phyloP scores from a whole-genome alignment of 352 stramenopile genomes.

The Pythium oligandrum region DNA sequence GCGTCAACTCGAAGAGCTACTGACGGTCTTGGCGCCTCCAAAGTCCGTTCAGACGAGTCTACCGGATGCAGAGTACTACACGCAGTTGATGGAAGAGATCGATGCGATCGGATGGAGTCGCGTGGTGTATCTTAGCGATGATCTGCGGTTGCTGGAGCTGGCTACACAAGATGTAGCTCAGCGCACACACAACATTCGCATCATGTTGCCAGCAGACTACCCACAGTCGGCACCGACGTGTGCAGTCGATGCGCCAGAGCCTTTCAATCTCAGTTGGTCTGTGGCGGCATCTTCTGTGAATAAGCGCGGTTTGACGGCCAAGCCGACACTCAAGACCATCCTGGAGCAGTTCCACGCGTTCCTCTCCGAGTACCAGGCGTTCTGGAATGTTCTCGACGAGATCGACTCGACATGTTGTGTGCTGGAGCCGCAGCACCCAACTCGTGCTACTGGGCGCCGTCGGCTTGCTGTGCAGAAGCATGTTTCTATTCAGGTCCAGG shows the following conservation, averaged over 20 bases:
- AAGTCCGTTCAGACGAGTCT: conserved; percentile 13
- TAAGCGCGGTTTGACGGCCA: neutral
- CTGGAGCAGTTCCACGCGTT: conserved; percentile 53
- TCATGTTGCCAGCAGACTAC: conserved; percentile 42
- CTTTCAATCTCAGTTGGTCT: conserved; percentile 39
- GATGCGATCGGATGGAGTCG: conserved; percentile 56
- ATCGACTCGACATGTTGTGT: conserved; percentile 70
- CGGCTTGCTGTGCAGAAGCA: conserved; percentile 63
- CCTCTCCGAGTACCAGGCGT: conserved; percentile 56
- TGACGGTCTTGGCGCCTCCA: conserved; percentile 32
- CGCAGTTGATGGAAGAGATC: conserved; percentile 51
- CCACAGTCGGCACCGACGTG: conserved; percentile 24
- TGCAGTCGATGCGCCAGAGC: conserved; percentile 50
- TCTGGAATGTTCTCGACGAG: conserved; percentile 78
- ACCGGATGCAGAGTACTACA: conserved; percentile 54
- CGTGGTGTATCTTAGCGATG: conserved; percentile 49
- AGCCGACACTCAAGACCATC: conserved; percentile 15
- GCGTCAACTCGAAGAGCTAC: conserved; percentile 52
- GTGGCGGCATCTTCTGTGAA: neutral
- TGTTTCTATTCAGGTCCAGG: conserved; percentile 70
- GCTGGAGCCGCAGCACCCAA: conserved; percentile 65
- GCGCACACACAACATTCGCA: conserved; percentile 37
- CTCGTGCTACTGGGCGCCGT: conserved; percentile 52
- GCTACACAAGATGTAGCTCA: conserved; percentile 30
- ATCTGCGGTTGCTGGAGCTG: conserved; percentile 52